Conservation (phyloP, 768 basidiomycete species). For the Boletus barrowsii region DNA sequence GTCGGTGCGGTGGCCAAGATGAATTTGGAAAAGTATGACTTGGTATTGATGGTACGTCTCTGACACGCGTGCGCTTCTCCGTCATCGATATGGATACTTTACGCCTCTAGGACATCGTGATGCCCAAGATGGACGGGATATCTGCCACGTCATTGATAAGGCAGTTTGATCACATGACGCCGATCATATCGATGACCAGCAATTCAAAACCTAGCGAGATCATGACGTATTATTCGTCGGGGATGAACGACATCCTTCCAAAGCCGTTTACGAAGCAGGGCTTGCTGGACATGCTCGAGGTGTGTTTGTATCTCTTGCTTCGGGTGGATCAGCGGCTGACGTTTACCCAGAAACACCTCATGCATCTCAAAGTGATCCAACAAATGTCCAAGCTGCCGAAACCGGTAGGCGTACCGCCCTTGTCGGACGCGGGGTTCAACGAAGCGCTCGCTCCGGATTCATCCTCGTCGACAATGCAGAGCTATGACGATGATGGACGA, state of each 20-base stretch:
- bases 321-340: not conserved
- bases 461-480: conserved; percentile 28
- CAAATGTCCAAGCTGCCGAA: conserved; percentile 61
- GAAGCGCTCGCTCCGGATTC: conserved; percentile 43
- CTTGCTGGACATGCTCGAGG: conserved; percentile 89
- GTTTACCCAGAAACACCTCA: conserved; percentile 67
- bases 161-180: conserved; percentile 92
- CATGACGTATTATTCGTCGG: conserved; percentile 68
- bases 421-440: conserved; percentile 51
- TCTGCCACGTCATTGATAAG: conserved; percentile 91
- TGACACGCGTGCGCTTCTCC: not conserved
- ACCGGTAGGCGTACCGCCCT: conserved; percentile 62
- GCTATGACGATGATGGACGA: conserved; percentile 42
- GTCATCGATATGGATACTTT: not conserved
- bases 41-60: conserved; percentile 86
- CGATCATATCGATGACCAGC: conserved; percentile 98
- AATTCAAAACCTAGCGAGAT: conserved; percentile 90
- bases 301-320: conserved; percentile 23
- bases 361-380: conserved; percentile 84
- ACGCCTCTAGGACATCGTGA: conserved; percentile 79
- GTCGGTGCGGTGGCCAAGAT: conserved; percentile 92
- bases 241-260: conserved; percentile 96
- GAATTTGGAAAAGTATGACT: conserved; percentile 93
- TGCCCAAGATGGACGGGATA: conserved; percentile 86
- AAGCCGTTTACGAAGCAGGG: conserved; percentile 98